Evolutionary conservation across 345 rosid species (phyloP).

Genomic region (Eutrema yunnanense): DNA sequence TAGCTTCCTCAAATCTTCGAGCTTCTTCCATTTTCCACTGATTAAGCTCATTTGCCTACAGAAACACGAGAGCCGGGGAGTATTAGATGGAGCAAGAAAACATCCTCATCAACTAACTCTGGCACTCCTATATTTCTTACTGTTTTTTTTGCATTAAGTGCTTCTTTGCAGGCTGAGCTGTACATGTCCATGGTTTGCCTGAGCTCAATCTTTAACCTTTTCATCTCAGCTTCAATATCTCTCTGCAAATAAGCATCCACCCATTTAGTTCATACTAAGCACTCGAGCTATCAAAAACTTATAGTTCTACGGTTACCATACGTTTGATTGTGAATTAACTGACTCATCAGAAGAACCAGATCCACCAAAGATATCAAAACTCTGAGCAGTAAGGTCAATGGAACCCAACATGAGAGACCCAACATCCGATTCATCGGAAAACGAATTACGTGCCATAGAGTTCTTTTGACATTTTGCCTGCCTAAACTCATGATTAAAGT

Average conservation of each 20-base stretch:
- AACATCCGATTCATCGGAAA: slow-evolving; percentile 32
- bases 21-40: slow-evolving; percentile 69
- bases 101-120: slow-evolving; percentile 3
- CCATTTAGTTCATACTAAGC: neutral
- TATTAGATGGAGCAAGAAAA: slow-evolving; percentile 1
- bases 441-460: slow-evolving; percentile 26
- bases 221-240: slow-evolving; percentile 81
- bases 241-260: slow-evolving; percentile 36
- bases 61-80: neutral
- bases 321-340: slow-evolving; percentile 22
- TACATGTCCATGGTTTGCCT: slow-evolving; percentile 93
- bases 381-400: slow-evolving; percentile 32
- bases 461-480: slow-evolving; percentile 20
- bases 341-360: slow-evolving; percentile 31
- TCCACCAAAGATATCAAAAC: slow-evolving; percentile 26
- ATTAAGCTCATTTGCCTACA: slow-evolving; percentile 66
- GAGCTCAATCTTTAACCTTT: slow-evolving; percentile 75
- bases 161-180: slow-evolving; percentile 86
- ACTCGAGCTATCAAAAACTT: neutral
- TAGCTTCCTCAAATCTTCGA: slow-evolving; percentile 64
- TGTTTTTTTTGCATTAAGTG: slow-evolving; percentile 65
- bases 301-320: slow-evolving; percentile 23
- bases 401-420: slow-evolving; percentile 26
- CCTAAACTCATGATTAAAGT: slow-evolving; percentile 28
- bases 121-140: slow-evolving; percentile 36